These are phyloP conservation scores for Globisporangium lucens DNA, from an alignment of 352 stramenopile genomes.

Conservation along the genomic window DNA sequence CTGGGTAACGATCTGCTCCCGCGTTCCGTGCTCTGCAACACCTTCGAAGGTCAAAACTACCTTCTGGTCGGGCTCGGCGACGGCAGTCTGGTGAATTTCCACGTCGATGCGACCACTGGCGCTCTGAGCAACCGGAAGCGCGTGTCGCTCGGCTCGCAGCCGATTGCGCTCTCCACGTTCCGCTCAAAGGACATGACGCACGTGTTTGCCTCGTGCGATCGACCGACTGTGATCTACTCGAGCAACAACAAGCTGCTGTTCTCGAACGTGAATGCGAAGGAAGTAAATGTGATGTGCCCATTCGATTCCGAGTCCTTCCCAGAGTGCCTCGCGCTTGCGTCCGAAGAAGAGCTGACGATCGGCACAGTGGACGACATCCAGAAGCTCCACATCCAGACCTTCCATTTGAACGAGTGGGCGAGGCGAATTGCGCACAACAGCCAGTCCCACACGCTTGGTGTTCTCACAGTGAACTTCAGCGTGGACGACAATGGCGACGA, in stretches of 20 bases:
- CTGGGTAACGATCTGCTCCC: slow-evolving; percentile 83
- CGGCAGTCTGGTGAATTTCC: slow-evolving; percentile 93
- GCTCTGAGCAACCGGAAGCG: slow-evolving; percentile 87
- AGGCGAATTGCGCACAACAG: slow-evolving; percentile 88
- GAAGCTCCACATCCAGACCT: slow-evolving; percentile 98
- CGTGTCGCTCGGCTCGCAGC: slow-evolving; percentile 93
- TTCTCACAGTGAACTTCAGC: slow-evolving; percentile 80
- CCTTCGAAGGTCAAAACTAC: slow-evolving; percentile 85
- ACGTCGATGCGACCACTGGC: slow-evolving; percentile 51
- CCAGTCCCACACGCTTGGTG: slow-evolving; percentile 76
- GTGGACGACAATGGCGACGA: slow-evolving; percentile 83
- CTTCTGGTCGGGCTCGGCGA: slow-evolving; percentile 97
- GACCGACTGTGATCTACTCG: slow-evolving; percentile 97
- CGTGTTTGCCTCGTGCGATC: slow-evolving; percentile 96
- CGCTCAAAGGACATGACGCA: slow-evolving; percentile 91
- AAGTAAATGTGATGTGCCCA: slow-evolving; percentile 92
- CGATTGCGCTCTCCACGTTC: slow-evolving; percentile 93
- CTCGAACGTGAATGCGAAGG: slow-evolving; percentile 92
- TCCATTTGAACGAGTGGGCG: slow-evolving; percentile 92
- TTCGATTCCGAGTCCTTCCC: slow-evolving; percentile 92
- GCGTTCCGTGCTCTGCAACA: slow-evolving; percentile 86
- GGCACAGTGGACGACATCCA: slow-evolving; percentile 99
- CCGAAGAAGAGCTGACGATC: slow-evolving; percentile 93
- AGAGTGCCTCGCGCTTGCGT: slow-evolving; percentile 95
- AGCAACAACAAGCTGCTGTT: slow-evolving; percentile 96